These are phyloP conservation scores for Castanospermum australe DNA, from an alignment of 306 rosid species.

Conservation along the genomic window DNA sequence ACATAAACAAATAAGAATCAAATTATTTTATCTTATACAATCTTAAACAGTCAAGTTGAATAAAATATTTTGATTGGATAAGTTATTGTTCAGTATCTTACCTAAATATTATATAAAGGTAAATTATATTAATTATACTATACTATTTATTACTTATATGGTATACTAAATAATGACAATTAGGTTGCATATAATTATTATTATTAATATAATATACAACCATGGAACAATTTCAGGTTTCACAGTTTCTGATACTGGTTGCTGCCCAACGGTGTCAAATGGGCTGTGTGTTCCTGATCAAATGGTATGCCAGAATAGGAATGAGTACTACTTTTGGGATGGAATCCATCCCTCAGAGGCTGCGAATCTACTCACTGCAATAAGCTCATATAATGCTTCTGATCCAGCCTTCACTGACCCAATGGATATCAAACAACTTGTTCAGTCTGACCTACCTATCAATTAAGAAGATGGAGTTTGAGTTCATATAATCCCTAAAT, in stretches of 20 bases:
- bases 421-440: slow-evolving; percentile 38
- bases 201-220: neutral
- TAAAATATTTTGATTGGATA: too few species aligned
- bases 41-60: too few species aligned
- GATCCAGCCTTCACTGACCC: slow-evolving; percentile 29
- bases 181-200: too few species aligned
- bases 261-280: slow-evolving; percentile 20
- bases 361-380: slow-evolving; percentile 27
- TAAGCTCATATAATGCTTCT: neutral
- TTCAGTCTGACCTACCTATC: too few species aligned
- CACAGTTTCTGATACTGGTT: slow-evolving; percentile 9
- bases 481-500: neutral
- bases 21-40: too few species aligned
- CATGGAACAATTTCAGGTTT: slow-evolving; percentile 44
- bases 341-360: slow-evolving; percentile 42
- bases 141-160: too few species aligned
- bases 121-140: too few species aligned
- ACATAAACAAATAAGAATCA: too few species aligned
- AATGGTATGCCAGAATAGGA: slow-evolving; percentile 47
- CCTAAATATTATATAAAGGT: too few species aligned
- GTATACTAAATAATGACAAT: too few species aligned
- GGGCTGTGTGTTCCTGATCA: slow-evolving; percentile 39
- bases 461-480: too few species aligned
- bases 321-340: slow-evolving; percentile 54
- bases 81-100: too few species aligned